Evolutionary conservation across 2,329 filamentous ascomycete species (phyloP).

Genomic region (Chrysosporium keratinophilum): DNA sequence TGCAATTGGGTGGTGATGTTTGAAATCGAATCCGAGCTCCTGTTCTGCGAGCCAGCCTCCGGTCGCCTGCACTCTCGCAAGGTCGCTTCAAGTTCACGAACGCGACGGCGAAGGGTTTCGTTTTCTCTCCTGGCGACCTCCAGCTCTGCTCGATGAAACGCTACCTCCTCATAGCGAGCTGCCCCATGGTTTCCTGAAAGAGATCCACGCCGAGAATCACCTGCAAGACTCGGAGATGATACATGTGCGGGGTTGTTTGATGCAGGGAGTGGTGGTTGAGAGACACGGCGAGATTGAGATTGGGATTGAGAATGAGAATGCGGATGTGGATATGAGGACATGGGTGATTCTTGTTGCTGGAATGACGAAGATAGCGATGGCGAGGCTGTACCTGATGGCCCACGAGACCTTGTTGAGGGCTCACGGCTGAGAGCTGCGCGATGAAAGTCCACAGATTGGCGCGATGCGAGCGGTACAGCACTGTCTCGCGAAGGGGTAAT

Average conservation of each 20-base stretch:
- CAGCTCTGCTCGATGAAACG: constrained; percentile 35
- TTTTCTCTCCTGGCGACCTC: constrained; percentile 39
- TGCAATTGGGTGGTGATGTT: constrained; percentile 14
- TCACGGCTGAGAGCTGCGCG: constrained; percentile 33
- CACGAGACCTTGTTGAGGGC: constrained; percentile 33
- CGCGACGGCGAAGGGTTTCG: constrained; percentile 35
- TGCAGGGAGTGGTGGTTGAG: neutral
- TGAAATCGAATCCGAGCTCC: constrained; percentile 9
- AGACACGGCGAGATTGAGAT: constrained; percentile 21
- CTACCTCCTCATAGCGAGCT: constrained; percentile 35
- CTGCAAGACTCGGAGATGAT: constrained; percentile 13
- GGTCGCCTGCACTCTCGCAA: constrained; percentile 26
- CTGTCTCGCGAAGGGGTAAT: constrained; percentile 37
- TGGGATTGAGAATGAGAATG: no score
- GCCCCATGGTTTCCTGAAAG: constrained; percentile 24
- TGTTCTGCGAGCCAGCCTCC: constrained; percentile 10
- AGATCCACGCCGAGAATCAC: constrained; percentile 20
- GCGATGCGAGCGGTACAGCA: constrained; percentile 20
- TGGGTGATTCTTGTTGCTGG: constrained; percentile 24
- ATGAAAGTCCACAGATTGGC: constrained; percentile 23
- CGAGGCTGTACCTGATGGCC: constrained; percentile 25
- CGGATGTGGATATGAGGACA: constrained; percentile 16
- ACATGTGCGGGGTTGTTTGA: constrained; percentile 3
- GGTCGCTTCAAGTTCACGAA: constrained; percentile 36
- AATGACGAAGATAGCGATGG: constrained; percentile 23